Percentiles rank a stretch among this genome's conserved stretches.
phyloP scores from a whole-genome alignment of 1,284 basidiomycete genomes.

The Naganishia sp. region DNA sequence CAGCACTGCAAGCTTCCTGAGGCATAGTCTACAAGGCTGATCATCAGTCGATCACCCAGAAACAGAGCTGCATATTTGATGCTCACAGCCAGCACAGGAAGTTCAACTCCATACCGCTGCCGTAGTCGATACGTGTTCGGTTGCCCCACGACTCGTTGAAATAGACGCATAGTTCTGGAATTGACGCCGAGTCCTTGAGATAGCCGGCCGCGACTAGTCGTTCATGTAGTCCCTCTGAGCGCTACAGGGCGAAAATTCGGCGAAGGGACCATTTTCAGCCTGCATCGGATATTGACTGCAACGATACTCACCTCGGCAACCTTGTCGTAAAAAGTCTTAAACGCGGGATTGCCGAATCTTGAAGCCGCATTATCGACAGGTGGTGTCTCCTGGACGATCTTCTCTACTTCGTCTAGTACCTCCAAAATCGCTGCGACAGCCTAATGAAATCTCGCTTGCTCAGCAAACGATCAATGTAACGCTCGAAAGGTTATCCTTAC shows the following conservation, averaged over 20 bases:
- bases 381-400: conserved; percentile 69
- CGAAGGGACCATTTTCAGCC: no score
- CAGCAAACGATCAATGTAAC: not conserved
- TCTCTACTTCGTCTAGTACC: conserved; percentile 69
- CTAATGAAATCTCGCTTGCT: conserved; percentile 53
- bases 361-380: conserved; percentile 88
- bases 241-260: not conserved
- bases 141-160: conserved; percentile 91
- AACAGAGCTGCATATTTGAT: not conserved
- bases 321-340: conserved; percentile 85
- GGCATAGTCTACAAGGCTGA: conserved; percentile 65
- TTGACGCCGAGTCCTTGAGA: not conserved
- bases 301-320: conserved; percentile 64
- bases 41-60: not conserved
- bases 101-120: conserved; percentile 98
- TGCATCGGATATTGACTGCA: conserved; percentile 7
- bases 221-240: conserved; percentile 53
- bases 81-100: conserved; percentile 95
- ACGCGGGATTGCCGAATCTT: conserved; percentile 96
- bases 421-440: conserved; percentile 64
- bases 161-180: conserved; percentile 57
- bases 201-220: conserved; percentile 22
- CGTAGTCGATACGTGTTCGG: conserved; percentile 90
- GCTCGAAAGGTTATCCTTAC: conserved; percentile 55
- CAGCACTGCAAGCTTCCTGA: conserved; percentile 73